Evolutionary conservation across 2,329 filamentous ascomycete species (phyloP), one percentile per base, ranked within the genome.

Genomic region (Dothideomycetes sp.): DNA sequence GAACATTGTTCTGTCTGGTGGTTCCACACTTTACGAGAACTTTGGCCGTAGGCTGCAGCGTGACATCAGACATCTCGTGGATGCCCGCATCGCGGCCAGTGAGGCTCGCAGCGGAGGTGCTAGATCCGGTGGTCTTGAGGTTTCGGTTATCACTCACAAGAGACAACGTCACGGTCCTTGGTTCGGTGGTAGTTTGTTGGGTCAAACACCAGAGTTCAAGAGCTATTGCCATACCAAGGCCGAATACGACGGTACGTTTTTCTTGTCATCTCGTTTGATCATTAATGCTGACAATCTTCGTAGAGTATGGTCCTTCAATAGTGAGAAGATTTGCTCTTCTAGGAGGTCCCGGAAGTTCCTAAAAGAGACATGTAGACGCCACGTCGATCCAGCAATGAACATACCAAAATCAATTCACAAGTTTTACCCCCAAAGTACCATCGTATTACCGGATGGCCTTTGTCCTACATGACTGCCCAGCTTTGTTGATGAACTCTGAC

Each of bases 1-100:
- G 78, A 98, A 98, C 68, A 98, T 98, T 66, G 91, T 98, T 24
- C 73, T 98, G 25, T 96, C 89, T 3, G 91, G 91, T 60, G 91
- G 91, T 54, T 95, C 88, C 52, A 98, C 91, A 16, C 71, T 98
- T 47, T 98, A 96, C 76, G 95, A 96, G 67, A 88, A 98, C 65
- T 98, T 98, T 64, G 91, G 91, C 18, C 80, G 91, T 51, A 79
- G 91, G 60, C 73, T 98, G 70, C 93, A 98, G 68, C 80, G 91
- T 59, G 93, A 98, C 59, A 98, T 98, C 59, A 85, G 91, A 65
- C 86, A 95, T 59, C 68, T 98, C 45, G 91, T 96, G 29, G 91
- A 98, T 58, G 86, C 82, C 13, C 78, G 91, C 53, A 95, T 98
- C 59, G 80, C 83, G 53, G 87, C 87, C 13, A 95, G 87, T 47